These are phyloP conservation scores for Claviceps sp. DNA, from an alignment of 2,329 filamentous ascomycete genomes.

Conservation along the genomic window DNA sequence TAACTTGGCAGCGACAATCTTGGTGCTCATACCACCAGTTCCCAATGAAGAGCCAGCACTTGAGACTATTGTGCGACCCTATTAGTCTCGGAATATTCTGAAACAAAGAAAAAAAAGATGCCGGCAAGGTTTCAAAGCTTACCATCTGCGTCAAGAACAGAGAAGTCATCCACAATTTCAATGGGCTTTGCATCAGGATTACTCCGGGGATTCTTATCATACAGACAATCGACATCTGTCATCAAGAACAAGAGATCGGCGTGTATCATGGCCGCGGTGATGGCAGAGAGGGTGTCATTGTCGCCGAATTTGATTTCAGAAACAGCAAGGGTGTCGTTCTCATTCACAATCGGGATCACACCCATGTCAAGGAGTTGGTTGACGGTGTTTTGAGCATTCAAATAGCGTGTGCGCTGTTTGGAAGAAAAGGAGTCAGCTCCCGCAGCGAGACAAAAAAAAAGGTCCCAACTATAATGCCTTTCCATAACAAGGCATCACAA, in stretches of 20 bases:
- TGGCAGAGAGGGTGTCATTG: constrained; percentile 93
- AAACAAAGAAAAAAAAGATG: not conserved
- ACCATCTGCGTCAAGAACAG: constrained; percentile 69
- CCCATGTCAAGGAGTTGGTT: constrained; percentile 83
- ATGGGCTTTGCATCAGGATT: constrained; percentile 80
- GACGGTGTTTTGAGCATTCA: constrained; percentile 94
- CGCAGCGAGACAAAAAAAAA: not conserved
- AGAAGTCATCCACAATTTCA: constrained; percentile 83
- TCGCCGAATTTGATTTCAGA: constrained; percentile 99
- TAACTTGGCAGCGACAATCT: constrained; percentile 84
- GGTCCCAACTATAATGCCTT: not conserved
- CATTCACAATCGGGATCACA: constrained; percentile 95
- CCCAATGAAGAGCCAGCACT: constrained; percentile 78
- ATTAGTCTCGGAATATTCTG: constrained; percentile 8
- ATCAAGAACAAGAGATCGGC: constrained; percentile 95
- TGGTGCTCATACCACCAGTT: constrained; percentile 94
- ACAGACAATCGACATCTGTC: constrained; percentile 97
- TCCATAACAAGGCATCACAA: not conserved
- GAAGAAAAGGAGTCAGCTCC: not conserved
- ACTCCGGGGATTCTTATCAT: constrained; percentile 85
- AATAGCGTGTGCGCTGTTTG: constrained; percentile 68
- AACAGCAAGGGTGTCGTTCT: constrained; percentile 94
- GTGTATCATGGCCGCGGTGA: constrained; percentile 93
- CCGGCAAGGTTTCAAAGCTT: constrained; percentile 10
- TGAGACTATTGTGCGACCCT: constrained; percentile 44